These are phyloP conservation scores for Ophidiomyces ophidiicola DNA, from an alignment of 2,329 filamentous ascomycete species.

Conservation along the genomic window DNA sequence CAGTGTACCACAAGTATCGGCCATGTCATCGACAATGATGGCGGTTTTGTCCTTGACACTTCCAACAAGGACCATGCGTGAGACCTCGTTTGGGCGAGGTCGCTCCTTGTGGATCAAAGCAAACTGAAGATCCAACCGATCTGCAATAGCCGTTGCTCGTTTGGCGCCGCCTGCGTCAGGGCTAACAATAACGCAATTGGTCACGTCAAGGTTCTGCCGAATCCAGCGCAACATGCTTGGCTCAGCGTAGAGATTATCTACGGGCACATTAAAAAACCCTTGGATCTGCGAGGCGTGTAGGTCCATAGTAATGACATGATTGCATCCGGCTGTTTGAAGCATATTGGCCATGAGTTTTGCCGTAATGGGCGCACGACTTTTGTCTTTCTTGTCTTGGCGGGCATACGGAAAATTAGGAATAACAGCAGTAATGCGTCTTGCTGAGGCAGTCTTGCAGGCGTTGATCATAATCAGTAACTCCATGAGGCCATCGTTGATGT, in stretches of 20 bases:
- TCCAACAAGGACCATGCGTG: conserved; percentile 89
- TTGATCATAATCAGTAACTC: conserved; percentile 98
- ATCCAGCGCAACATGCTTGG: conserved; percentile 89
- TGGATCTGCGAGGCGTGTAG: conserved; percentile 88
- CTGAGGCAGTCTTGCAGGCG: conserved; percentile 74
- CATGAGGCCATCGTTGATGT: conserved; percentile 98
- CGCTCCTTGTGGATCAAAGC: conserved; percentile 96
- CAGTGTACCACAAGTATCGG: conserved; percentile 82
- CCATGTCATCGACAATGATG: conserved; percentile 97
- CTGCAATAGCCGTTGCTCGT: conserved; percentile 84
- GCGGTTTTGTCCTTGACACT: conserved; percentile 83
- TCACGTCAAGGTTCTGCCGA: conserved; percentile 64
- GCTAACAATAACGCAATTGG: conserved; percentile 85
- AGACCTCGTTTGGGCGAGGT: conserved; percentile 79
- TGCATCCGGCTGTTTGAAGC: conserved; percentile 87
- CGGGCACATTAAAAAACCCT: conserved; percentile 82
- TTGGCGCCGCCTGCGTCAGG: conserved; percentile 93
- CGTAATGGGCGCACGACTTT: conserved; percentile 88
- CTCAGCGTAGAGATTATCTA: conserved; percentile 81
- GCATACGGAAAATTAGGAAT: conserved; percentile 96
- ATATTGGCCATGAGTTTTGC: conserved; percentile 95
- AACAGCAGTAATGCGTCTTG: conserved; percentile 85
- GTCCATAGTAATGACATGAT: conserved; percentile 93
- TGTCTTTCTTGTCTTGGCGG: conserved; percentile 95
- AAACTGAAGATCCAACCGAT: conserved; percentile 79